Evolutionary conservation across 371 early-diverging fungal species (phyloP), one percentile per base, ranked within the genome.

Genomic region (Mucor indicus): DNA sequence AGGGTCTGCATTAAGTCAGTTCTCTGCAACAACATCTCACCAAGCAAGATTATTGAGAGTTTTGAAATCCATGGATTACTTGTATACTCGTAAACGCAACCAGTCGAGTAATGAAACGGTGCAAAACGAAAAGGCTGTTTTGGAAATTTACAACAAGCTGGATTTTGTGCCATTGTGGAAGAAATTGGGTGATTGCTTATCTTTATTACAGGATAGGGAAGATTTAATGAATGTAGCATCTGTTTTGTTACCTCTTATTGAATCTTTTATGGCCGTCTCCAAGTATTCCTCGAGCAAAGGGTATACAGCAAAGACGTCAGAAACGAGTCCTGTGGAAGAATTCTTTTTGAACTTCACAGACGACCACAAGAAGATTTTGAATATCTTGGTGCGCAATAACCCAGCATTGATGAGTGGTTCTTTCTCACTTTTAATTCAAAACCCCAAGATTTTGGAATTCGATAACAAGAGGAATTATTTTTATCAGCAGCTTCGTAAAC

Each of bases 381-480:
- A 98, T 62, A 85, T 88, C 16, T 91, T 98, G 86, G 95, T 98
- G 38, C 91, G 98, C 52, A 93, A 93, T 72, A 98, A 93, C 62
- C 95, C 98, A 0, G 83, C 89, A 0, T 58, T 98, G 42, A 90
- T 98, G 89, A 90, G 86, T 56, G 98, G 97, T 2, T 93, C 98
- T 2, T 98, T 98, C 74, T 89, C 96, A 16, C 74, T 97, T 31
- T 76, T 98, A 42, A 89, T 96, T 3, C 87, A 88, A 40, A 97
- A 95, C 61, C 96, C 96, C 36, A 95, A 95, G 64, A 91, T 97
- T 55, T 80, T 98, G 22, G 98, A 98, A 51, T 98, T 98, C 63
- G 98, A 98, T 74, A 97, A 96, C 79, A 98, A 98, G 78, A 83
- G 97, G 35, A 93, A 90, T 53, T 98, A 93, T 74, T 97, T 98